A percentile compares a stretch with the other conserved stretches of the same genome.
phyloP scores from a whole-genome alignment of 164 flowering plant genomes.

The Vitis cinerea region DNA sequence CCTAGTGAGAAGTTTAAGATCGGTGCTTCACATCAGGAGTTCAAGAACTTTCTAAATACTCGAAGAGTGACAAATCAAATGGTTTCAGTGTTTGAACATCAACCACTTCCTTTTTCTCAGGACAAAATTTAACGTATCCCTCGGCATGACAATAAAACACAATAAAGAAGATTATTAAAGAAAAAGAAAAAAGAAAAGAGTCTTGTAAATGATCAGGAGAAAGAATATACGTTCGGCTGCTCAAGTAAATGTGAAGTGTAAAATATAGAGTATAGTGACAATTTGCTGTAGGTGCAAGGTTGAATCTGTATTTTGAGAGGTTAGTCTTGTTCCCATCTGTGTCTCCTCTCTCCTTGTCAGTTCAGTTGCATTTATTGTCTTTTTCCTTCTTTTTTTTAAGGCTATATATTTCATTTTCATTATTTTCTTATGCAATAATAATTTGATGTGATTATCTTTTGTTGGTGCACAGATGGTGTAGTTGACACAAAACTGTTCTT shows the following conservation, averaged over 20 bases:
- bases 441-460: no score
- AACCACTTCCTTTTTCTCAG: not conserved
- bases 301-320: not conserved
- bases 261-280: constrained; percentile 1
- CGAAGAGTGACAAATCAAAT: constrained; percentile 23
- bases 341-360: not conserved
- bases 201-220: not conserved
- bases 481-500: not conserved
- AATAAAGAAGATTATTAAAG: not conserved
- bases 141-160: not conserved
- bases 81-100: not conserved
- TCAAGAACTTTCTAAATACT: constrained; percentile 21
- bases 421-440: not conserved
- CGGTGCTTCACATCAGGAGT: constrained; percentile 25
- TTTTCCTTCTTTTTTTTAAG: not conserved
- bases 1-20: constrained; percentile 50
- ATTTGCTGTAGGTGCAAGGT: not conserved
- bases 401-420: not conserved
- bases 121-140: not conserved
- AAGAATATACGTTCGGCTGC: not conserved
- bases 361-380: not conserved
- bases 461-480: not conserved
- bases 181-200: not conserved
- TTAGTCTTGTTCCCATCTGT: not conserved
- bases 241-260: not conserved